These are phyloP conservation scores for Penicillium janthinellum DNA, from an alignment of 2,329 filamentous ascomycete genomes.

Conservation along the genomic window DNA sequence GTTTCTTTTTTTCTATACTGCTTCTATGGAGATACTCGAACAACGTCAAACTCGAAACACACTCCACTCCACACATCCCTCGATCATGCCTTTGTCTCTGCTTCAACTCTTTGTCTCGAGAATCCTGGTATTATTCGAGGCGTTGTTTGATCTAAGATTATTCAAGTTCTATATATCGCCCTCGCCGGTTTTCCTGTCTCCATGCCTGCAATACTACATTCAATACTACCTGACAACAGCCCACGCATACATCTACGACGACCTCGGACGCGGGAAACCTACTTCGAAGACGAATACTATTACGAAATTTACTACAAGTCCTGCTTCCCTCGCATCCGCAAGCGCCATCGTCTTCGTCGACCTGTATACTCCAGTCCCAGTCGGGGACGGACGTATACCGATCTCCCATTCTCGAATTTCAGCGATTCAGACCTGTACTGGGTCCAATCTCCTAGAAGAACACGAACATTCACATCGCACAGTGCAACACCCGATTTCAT, in stretches of 20 bases:
- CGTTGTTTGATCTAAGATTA: not conserved
- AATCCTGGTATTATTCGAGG: slow-evolving; percentile 10
- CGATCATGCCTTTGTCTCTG: slow-evolving; percentile 19
- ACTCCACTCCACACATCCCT: slow-evolving; percentile 1
- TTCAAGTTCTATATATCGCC: not conserved
- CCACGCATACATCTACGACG: not conserved
- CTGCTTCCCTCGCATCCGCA: too few species aligned
- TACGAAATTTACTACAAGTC: not conserved
- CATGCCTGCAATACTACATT: not conserved
- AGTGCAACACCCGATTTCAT: not conserved
- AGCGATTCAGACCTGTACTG: not conserved
- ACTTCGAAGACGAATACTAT: not conserved
- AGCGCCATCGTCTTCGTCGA: not conserved
- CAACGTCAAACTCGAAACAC: not conserved
- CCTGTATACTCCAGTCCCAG: not conserved
- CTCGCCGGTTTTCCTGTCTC: not conserved
- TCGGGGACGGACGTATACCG: not conserved
- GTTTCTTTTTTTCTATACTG: slow-evolving; percentile 1
- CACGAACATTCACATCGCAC: not conserved
- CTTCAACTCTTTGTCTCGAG: slow-evolving; percentile 1
- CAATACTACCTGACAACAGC: too few species aligned
- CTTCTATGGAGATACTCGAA: not conserved
- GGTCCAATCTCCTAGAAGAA: not conserved
- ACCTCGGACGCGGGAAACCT: not conserved
- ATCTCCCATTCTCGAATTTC: not conserved